Base-by-base conservation (phyloP, 352 stramenopile genomes). In the Pythium vanterpoolii region DNA sequence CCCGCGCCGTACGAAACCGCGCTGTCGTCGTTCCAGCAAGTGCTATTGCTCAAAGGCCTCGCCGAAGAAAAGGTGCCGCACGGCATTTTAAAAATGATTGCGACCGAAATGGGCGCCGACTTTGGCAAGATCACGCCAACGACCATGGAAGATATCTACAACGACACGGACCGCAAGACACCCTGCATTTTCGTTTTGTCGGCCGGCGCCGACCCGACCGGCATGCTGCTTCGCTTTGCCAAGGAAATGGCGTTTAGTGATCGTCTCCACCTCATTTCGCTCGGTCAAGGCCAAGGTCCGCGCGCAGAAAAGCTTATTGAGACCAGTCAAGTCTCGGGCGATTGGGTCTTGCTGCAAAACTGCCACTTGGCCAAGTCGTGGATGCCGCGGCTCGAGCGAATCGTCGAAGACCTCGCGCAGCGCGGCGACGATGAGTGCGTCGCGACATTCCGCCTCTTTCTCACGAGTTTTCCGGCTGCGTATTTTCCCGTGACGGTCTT, bases 261-360 rank as follows among this genome's bases (percentile, higher is more conserved):
- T 56, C 76, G 89, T 0, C 62, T 98, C 42, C 84, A 96, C 52
- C 72, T 98, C 28, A 96, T 98, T 46, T 98, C 93, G 19, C 72
- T 98, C 1, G 93, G 92, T 0, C 93, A 98, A 53, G 93, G 93
- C 14, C 93, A 98, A 71, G 92, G 90, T 1, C 89, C 92, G 5
- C 85, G 89, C 5, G 93, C 93, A 1, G 87, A 97, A 59, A 76
- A 89, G 39, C 79, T 98, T 2, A 97, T 98, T 27, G 80, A 96
- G 53, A 77, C 62, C 18, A 90, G 83, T 23, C 87, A 91, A 19
- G 62, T 72, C 5, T 84, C 78, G 0, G 93, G 91, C 0, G 93
- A 98, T 74, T 98, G 93, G 93, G 93, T 98, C 14, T 55, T 98
- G 38, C 67, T 98, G 8, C 93, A 98, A 50, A 98, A 98, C 53